Evolutionary conservation across 768 basidiomycete genomes (phyloP), one percentile per base, ranked within the genome.

Genomic region (Melanogaster broomeanus): DNA sequence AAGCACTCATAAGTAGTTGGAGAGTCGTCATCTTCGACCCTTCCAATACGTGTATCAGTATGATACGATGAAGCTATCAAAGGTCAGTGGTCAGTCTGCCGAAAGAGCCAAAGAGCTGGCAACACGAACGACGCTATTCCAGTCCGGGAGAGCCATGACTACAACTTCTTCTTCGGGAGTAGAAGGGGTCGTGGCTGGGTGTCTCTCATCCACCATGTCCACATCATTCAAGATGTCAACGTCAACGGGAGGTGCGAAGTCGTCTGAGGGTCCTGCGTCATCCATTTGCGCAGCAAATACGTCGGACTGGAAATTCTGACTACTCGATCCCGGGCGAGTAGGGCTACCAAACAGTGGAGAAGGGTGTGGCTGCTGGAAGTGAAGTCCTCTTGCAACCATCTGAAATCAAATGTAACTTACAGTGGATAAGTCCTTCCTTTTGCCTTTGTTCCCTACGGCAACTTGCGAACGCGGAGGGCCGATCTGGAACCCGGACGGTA

Each of bases 21-120:
- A 88, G 69, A 3, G 84, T 84, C 15, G 74, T 65, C 19, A 72
- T 65, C 4, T 62, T 61, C 6, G 66, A 71, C 16, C 65, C 62
- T 1, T 72, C 69, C 27, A 71, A 63, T 3, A 72, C 70, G 64
- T 90, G 88, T 0, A 78, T 81, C 47, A 88, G 60, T n/a, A 89
- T 64, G 25, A 85, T 73, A 37, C 79, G 75, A 55, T 79, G 81
- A 42, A 88, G 67, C 88, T 90, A 38, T 33, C 12, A 21, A 11
- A 47, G 16, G 16, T 60, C 33, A 59, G 45, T 42, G 31, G 12
- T 31, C 31, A 31, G 31, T 42, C 28, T 25, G 25, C 34, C 34
- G 33, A 52, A 34, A 22, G 16, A 21, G 35, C 34, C 45, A 44
- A 47, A n/a, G 21, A 25, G 15, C 25, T 10, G 10, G 35, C 18